A percentile compares a stretch with the other conserved stretches of the same genome.
Conservation (phyloP, 192 early-diverging fungal species). For the Pecoramyces ruminantium region DNA sequence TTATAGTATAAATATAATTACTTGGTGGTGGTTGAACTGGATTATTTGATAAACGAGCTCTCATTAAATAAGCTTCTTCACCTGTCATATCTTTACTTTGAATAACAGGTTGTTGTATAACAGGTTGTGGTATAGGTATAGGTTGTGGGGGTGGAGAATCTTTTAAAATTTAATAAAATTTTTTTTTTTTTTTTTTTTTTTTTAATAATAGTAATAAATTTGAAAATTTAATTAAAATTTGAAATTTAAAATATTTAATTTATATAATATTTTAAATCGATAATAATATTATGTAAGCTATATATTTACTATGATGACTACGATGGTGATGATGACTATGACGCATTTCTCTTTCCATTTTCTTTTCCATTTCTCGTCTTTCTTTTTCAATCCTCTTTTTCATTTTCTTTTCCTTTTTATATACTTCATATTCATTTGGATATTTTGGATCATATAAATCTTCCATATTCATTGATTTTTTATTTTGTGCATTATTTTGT, state of each 20-base stretch:
- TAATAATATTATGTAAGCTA: too few relatives aligned
- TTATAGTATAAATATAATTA: slow-evolving; percentile 1
- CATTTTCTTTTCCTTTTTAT: slow-evolving; percentile 29
- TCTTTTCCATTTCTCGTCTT: background rate
- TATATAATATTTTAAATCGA: too few relatives aligned
- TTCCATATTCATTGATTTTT: background rate
- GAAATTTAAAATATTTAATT: too few relatives aligned
- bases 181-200: slow-evolving; percentile 9
- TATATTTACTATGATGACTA: background rate
- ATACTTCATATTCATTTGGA: slow-evolving; percentile 57
- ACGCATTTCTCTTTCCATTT: background rate
- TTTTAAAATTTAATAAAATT: slow-evolving; percentile 6
- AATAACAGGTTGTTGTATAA: background rate
- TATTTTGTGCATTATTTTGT: background rate
- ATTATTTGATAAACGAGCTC: slow-evolving; percentile 24
- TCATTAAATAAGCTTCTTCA: slow-evolving; percentile 50
- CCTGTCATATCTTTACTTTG: slow-evolving; percentile 21
- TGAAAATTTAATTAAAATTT: too few relatives aligned
- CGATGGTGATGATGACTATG: background rate
- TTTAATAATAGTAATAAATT: too few relatives aligned
- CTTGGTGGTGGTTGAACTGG: slow-evolving; percentile 2
- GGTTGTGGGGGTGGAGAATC: slow-evolving; percentile 2
- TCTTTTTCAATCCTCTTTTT: slow-evolving; percentile 7
- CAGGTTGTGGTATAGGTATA: slow-evolving; percentile 6
- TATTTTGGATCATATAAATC: slow-evolving; percentile 37